Evolutionary conservation across 208 protist genomes (phyloP).

Genomic region (Leishmania tarentolae): DNA sequence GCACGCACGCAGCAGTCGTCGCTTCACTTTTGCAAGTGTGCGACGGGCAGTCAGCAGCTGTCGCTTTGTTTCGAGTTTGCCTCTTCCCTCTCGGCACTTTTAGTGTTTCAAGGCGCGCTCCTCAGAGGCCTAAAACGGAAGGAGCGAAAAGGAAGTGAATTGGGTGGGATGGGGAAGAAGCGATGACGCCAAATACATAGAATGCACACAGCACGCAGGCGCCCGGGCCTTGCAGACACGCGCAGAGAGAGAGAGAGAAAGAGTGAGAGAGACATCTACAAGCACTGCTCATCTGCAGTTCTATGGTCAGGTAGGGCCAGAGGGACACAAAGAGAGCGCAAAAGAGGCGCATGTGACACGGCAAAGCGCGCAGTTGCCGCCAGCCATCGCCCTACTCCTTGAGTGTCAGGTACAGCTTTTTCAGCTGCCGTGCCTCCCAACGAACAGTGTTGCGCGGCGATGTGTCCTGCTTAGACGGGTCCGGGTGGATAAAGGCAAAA

Average conservation of each 20-base stretch:
- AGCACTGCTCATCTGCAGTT: background rate
- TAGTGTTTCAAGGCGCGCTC: background rate
- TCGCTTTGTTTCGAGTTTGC: background rate
- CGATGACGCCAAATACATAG: slow-evolving; percentile 5
- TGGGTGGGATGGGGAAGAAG: background rate
- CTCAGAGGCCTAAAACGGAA: background rate
- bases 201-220: background rate
- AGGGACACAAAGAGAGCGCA: background rate
- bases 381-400: background rate
- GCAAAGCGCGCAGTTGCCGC: background rate
- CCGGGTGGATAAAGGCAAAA: slow-evolving; percentile 84
- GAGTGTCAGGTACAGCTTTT: slow-evolving; percentile 88
- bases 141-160: too few relatives aligned
- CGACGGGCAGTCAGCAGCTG: background rate
- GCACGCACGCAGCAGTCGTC: background rate
- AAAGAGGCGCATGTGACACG: background rate
- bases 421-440: slow-evolving; percentile 93
- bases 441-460: slow-evolving; percentile 89
- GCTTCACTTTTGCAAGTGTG: background rate
- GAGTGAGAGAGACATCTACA: background rate
- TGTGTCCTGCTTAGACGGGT: slow-evolving; percentile 87
- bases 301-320: background rate
- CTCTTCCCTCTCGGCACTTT: background rate
- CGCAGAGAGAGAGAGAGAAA: too few relatives aligned
- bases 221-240: too few relatives aligned